Evolutionary conservation across 2,329 filamentous ascomycete species (phyloP), one percentile per base, ranked within the genome.

Genomic region (Periconia macrospinosa): DNA sequence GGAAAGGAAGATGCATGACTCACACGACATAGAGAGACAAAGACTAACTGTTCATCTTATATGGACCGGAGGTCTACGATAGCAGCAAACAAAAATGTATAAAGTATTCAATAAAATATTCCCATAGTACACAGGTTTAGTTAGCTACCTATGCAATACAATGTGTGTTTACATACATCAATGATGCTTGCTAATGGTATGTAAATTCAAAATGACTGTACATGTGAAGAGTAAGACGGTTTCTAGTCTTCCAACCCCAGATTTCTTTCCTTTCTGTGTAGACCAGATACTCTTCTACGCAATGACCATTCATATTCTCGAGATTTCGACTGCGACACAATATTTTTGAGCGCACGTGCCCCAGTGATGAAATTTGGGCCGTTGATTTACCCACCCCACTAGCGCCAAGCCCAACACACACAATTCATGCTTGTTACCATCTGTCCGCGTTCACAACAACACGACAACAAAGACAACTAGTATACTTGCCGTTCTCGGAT

Each of bases 281-380:
- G 33, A 5, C 33, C 3, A 37, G 11, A 5, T 10, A 37, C 11
- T 37, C 33, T 6, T 37, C 11, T 37, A 14, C 33, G 5, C 33
- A 14, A 37, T 37, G 33, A 13, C 33, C 11, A n/a, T n/a, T 37
- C 33, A 13, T 13, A n/a, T 37, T 37, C 33, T 37, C 15, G 33
- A 37, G 11, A n/a, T 37, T 37, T n/a, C 11, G 33, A 37, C 11
- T n/a, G 15, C 33, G 11, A 37, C 33, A 37, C 33, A 37, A 37
- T 37, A 11, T 48, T 41, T 13, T 2, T 13, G 18, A 23, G n/a
- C 47, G 61, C 63, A 64, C 63, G 63, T 64, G 62, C 57, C 33
- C 50, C 59, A 50, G 41, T 40, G 41, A 48, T 52, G 58, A 61
- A 57, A 60, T 57, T 58, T 51, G 58, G n/a, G 56, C 54, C 35